phyloP scores from a whole-genome alignment of 2,329 filamentous ascomycete species.

The Sclerotinia nivalis region DNA sequence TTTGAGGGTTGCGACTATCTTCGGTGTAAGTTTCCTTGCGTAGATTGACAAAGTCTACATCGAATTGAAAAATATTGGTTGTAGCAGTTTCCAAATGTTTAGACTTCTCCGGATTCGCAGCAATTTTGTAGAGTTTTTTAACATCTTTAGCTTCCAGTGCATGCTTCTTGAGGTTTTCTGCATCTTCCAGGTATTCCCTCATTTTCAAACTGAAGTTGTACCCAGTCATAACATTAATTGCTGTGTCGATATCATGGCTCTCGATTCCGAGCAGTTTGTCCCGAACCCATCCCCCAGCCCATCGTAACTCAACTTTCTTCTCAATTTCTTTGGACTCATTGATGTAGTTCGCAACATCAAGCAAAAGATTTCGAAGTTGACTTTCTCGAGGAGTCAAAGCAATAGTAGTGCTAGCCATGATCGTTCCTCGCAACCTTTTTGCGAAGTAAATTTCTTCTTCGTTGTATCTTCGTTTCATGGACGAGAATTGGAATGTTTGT shows the following conservation, averaged over 20 bases:
- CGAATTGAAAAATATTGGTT: conserved; percentile 78
- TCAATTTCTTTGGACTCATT: conserved; percentile 51
- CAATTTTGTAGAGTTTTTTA: conserved; percentile 81
- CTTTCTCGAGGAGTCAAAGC: conserved; percentile 69
- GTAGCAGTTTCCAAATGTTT: conserved; percentile 95
- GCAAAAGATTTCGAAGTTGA: conserved; percentile 71
- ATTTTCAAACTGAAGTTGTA: conserved; percentile 71
- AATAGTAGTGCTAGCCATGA: conserved; percentile 43
- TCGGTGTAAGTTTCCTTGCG: conserved; percentile 87
- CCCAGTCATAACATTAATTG: conserved; percentile 84
- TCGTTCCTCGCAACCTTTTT: conserved; percentile 30
- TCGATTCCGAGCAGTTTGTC: conserved; percentile 74
- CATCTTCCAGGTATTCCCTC: conserved; percentile 64
- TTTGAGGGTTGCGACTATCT: conserved; percentile 85
- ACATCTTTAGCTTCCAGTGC: conserved; percentile 59
- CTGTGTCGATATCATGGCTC: conserved; percentile 82
- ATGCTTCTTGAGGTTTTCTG: conserved; percentile 63
- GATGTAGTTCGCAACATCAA: conserved; percentile 77
- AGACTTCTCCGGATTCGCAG: conserved; percentile 90
- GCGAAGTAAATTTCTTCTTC: conserved; percentile 30
- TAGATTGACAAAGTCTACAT: conserved; percentile 93
- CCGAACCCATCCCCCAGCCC: conserved; percentile 85
- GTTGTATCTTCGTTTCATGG: conserved; percentile 41
- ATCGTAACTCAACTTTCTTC: conserved; percentile 66
- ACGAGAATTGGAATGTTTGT: conserved; percentile 29